phyloP scores from a whole-genome alignment of 768 basidiomycete genomes.

The Candolleomyces aberdarensis region DNA sequence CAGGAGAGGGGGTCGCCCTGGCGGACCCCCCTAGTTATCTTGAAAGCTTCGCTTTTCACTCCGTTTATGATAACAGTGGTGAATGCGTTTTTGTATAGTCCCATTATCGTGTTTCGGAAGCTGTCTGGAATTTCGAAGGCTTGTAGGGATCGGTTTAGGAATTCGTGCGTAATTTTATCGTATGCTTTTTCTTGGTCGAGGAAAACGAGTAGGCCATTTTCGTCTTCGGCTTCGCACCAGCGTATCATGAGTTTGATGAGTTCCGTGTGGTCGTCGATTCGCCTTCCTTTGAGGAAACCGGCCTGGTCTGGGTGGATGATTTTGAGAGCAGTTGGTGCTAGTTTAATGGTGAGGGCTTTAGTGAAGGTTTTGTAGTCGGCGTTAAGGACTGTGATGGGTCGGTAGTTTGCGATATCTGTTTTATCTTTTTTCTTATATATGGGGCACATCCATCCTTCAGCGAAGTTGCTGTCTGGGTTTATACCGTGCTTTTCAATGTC shows the following conservation, averaged over 20 bases:
- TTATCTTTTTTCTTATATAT: slow-evolving; percentile 40
- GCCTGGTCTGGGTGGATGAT: slow-evolving; percentile 33
- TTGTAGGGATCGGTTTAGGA: slow-evolving; percentile 12
- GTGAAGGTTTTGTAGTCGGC: slow-evolving; percentile 32
- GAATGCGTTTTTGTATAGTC: slow-evolving; percentile 25
- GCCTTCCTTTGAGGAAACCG: slow-evolving; percentile 28
- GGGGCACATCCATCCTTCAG: slow-evolving; percentile 35
- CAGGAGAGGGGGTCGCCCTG: slow-evolving; percentile 41
- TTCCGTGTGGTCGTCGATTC: slow-evolving; percentile 28
- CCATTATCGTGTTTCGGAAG: background rate
- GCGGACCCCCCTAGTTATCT: slow-evolving; percentile 25
- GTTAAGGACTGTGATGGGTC: slow-evolving; percentile 32
- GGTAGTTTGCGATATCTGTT: slow-evolving; percentile 27
- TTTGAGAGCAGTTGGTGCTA: slow-evolving; percentile 7
- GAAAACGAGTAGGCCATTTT: slow-evolving; percentile 21
- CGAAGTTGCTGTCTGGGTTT: slow-evolving; percentile 13
- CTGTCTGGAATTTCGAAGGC: background rate
- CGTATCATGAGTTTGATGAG: slow-evolving; percentile 23
- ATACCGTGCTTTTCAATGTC: slow-evolving; percentile 28
- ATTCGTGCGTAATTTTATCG: slow-evolving; percentile 31
- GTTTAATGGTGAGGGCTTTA: slow-evolving; percentile 16
- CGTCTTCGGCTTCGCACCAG: slow-evolving; percentile 16
- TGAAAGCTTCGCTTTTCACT: slow-evolving; percentile 17
- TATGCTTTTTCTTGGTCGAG: slow-evolving; percentile 39
- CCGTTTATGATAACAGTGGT: slow-evolving; percentile 34